These are phyloP conservation scores for Filobasidium wieringae DNA, from an alignment of 768 basidiomycete species.

Conservation along the genomic window DNA sequence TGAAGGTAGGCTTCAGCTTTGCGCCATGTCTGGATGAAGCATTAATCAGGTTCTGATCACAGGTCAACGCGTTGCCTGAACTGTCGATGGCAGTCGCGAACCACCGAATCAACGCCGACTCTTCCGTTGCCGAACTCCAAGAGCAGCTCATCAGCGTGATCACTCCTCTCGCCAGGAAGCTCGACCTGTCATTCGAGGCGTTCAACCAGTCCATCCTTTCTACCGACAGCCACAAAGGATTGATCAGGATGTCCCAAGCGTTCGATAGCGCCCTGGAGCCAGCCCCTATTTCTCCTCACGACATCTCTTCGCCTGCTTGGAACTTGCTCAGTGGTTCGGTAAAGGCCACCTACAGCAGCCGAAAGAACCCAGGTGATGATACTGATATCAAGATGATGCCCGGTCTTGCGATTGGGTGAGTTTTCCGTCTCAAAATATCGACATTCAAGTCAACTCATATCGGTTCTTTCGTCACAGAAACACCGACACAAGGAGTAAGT, in stretches of 20 bases:
- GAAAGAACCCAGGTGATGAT: constrained; percentile 15
- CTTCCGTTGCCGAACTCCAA: constrained; percentile 24
- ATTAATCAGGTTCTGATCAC: constrained; percentile 20
- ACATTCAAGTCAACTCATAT: neutral
- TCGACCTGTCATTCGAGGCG: constrained; percentile 25
- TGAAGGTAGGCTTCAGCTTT: neutral
- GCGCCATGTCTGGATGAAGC: neutral
- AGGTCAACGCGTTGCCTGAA: constrained; percentile 26
- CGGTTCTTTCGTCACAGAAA: constrained; percentile 1
- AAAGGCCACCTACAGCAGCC: constrained; percentile 20
- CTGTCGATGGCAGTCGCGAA: constrained; percentile 29
- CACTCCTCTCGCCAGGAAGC: constrained; percentile 18
- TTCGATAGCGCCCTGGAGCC: constrained; percentile 26
- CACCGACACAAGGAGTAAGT: constrained; percentile 31
- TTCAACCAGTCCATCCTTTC: constrained; percentile 23
- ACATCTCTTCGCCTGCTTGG: constrained; percentile 24
- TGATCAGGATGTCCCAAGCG: constrained; percentile 22
- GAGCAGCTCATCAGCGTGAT: constrained; percentile 20
- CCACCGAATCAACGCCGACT: constrained; percentile 33
- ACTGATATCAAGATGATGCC: constrained; percentile 22
- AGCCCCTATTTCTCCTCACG: constrained; percentile 27
- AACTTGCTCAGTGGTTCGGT: constrained; percentile 26
- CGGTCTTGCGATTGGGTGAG: constrained; percentile 18
- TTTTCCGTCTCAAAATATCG: neutral
- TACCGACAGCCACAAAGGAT: constrained; percentile 3